phyloP scores from a whole-genome alignment of 768 basidiomycete genomes.

The Russula lepida region DNA sequence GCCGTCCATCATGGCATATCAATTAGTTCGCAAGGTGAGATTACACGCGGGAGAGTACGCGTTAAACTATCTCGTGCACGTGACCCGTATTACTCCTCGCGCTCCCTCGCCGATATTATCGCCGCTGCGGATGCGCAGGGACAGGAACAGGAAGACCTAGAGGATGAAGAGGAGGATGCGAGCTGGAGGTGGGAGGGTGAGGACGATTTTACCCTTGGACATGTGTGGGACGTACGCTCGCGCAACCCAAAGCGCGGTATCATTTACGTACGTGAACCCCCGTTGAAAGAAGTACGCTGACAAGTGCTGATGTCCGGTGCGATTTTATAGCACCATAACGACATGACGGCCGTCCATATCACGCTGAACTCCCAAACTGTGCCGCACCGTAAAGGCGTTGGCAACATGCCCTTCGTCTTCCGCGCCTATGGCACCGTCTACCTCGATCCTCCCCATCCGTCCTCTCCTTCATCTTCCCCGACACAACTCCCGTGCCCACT shows the following conservation, averaged over 20 bases:
- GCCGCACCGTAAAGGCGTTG: conserved; percentile 44
- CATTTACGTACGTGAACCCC: conserved; percentile 47
- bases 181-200: conserved; percentile 65
- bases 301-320: not conserved
- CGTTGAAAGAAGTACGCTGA: not conserved
- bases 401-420: conserved; percentile 59
- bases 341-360: conserved; percentile 49
- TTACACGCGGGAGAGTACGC: conserved; percentile 32
- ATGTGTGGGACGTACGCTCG: conserved; percentile 44
- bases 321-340: conserved; percentile 43
- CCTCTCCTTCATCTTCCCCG: not conserved
- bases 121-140: conserved; percentile 11
- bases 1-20: conserved; percentile 45
- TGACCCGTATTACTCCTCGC: conserved; percentile 25
- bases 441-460: conserved; percentile 9
- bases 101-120: conserved; percentile 26
- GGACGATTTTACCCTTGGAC: conserved; percentile 51
- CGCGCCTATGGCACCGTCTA: conserved; percentile 30
- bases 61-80: conserved; percentile 27
- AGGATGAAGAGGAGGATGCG: conserved; percentile 27
- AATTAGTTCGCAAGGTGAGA: conserved; percentile 43
- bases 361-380: conserved; percentile 49
- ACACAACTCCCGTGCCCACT: not conserved
- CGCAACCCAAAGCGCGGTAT: conserved; percentile 40
- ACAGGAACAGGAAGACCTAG: conserved; percentile 8